Evolutionary conservation across 202 grass and related monocot species (phyloP), one percentile per base, ranked within the genome.

Genomic region (Carex sylvatica): DNA sequence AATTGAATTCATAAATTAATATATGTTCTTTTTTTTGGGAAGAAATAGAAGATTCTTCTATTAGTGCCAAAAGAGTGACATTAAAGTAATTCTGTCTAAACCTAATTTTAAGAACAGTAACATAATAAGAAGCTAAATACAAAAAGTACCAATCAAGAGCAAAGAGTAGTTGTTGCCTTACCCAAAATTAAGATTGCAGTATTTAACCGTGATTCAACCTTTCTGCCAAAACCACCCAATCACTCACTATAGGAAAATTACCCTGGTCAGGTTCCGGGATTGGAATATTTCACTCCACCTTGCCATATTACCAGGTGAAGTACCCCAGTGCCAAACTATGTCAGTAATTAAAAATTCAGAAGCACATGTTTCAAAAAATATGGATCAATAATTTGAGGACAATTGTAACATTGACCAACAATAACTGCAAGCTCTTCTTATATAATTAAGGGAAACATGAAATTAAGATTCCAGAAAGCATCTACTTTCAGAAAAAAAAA

Each of bases 221-320:
- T 56, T 18, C 73, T 59, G 73, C 28, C 73, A 77, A 77, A 33
- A 65, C 19, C 95, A 28, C 28, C 28, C 28, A 28, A 28, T 28
- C 28, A 28, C 28, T 95, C 92, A 92, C 91, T 95, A 84, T 86
- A 92, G 92, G 93, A 91, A 92, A 86, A 98, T 98, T 95, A 93
- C 85, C 92, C 89, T 95, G 92, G 80, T 90, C 92, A 95, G 95
- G 95, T 98, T 98, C 28, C 28, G 1, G 28, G 28, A 28, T 28
- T 92, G 80, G 93, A 98, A 92, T 92, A 91, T 93, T 88, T 98
- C 91, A 89, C 95, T 87, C 64, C 85, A 85, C 83, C 87, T 80
- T 56, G 83, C 84, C 69, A 56, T 52, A 89, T 90, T 70, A 56
- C 46, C 61, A 67, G 63, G 80, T 88, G 51, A 87, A 90, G 91